phyloP scores from a whole-genome alignment of 2,329 filamentous ascomycete species.

The Penicillium corylophilum region DNA sequence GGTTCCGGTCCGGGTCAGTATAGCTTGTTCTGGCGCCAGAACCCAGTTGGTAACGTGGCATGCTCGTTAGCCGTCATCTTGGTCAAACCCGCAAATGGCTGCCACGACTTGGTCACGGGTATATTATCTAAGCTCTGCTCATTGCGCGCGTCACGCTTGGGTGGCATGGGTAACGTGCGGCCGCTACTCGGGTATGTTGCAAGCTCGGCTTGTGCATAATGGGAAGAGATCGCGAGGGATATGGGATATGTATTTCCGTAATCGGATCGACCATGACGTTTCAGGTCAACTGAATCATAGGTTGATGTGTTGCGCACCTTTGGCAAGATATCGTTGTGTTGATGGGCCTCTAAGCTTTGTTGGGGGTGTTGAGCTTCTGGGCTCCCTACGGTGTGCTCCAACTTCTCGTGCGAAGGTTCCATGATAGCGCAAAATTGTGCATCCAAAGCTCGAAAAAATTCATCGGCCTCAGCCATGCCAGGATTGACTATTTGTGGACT shows the following conservation, averaged over 20 bases:
- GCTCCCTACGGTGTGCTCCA: background rate
- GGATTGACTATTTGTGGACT: background rate
- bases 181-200: background rate
- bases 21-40: constrained; percentile 23
- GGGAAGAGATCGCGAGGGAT: background rate
- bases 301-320: background rate
- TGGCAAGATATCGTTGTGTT: background rate
- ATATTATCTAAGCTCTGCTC: background rate
- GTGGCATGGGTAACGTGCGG: background rate
- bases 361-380: background rate
- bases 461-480: background rate
- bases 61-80: background rate
- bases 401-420: background rate
- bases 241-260: background rate
- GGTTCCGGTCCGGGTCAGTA: background rate
- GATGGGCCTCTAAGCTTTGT: background rate
- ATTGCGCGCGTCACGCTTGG: too few species aligned
- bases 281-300: background rate
- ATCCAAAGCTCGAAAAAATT: background rate
- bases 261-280: background rate
- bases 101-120: background rate
- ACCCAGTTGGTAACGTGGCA: constrained; percentile 4
- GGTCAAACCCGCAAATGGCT: background rate
- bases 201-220: background rate
- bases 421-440: background rate